Base-by-base conservation (phyloP, 805 yeast genomes). In the Candida krabiensis region DNA sequence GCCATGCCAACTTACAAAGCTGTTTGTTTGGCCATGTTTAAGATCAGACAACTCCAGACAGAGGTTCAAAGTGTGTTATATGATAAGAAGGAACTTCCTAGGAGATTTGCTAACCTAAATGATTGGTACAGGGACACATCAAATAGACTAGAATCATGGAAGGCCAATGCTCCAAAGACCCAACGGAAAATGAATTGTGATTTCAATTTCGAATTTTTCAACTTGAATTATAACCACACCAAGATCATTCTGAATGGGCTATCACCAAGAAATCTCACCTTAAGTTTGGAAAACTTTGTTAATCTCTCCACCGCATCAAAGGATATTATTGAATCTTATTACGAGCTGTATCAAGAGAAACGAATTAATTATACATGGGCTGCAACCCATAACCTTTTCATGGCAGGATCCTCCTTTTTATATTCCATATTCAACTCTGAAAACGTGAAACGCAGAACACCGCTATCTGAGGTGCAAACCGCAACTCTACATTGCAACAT, bases 361-460 rank as follows among this genome's bases (percentile, higher is more conserved):
- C 68, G 76, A 32, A 72, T 88, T 43, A 87, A 87, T 59, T 89
- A 86, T 60, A 86, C 96, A 0, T 89, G 96, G 96, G 90, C 89
- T 2, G 93, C 95, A 0, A 90, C 87, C 3, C 95, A 88, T 58
- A 88, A 87, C 56, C 66, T 87, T 37, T 87, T 87, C 56, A 83
- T 86, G 84, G 90, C 96, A 0, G 95, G 95, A 1, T 83, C 91
- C 19, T 83, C 96, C 1, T 88, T 79, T 50, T 66, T 89, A 30
- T 88, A 85, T 56, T 75, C 89, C 1, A 69, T 87, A 11, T 88
- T 85, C 57, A 83, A 83, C 56, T 77, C 86, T 25, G 69, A 69
- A n/a, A 73, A 70, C 32, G 77, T 74, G 2, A 59, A 83, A 16
- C 55, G 61, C 5, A 62, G 63, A 5, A 70, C 78, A 14, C 57